Base-by-base conservation (phyloP, 371 early-diverging fungal genomes). In the Choanephora cucurbitarum region DNA sequence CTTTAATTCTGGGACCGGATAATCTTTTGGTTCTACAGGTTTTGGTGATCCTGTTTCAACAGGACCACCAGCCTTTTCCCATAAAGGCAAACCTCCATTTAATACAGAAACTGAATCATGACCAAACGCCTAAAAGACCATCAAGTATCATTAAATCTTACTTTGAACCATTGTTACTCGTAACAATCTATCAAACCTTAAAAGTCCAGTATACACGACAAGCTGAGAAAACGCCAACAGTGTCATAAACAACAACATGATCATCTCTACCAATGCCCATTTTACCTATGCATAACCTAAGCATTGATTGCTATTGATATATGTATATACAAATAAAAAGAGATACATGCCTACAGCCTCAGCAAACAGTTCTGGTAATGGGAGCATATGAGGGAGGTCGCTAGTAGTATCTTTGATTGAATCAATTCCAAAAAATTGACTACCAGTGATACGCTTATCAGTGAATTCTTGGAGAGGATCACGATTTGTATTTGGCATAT, bases 171-270 rank as follows among this genome's bases (percentile, higher is more conserved):
- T n/a, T 32, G 18, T 14, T 31, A 18, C 13, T 18, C 0, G 19
- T 28, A 13, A 8, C 43, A 22, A 18, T 33, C 10, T 43, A 19
- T 42, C 17, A 37, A 69, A 85, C 86, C 74, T 87, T 87, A 62
- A 93, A 85, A 43, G 89, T 90, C 93, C 92, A 91, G 60, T 86
- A 90, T 18, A 90, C 90, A 32, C 93, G 82, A 54, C 85, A 82
- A 5, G 91, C 86, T 13, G 91, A 85, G 52, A 82, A 80, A 9
- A 89, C 69, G 15, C 89, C 91, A 2, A 70, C 64, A 1, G 85
- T 79, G 56, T 93, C 92, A 61, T 93, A 93, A 5, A 90, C 82
- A 1, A 93, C 87, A 5, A 93, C 81, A 54, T 88, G 86, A 63
- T 89, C 89, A 14, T 75, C 62, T 45, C 82, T 67, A n/a, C 76